Evolutionary conservation across 768 basidiomycete genomes (phyloP).

Genomic region (Panaeolus cyanescens): DNA sequence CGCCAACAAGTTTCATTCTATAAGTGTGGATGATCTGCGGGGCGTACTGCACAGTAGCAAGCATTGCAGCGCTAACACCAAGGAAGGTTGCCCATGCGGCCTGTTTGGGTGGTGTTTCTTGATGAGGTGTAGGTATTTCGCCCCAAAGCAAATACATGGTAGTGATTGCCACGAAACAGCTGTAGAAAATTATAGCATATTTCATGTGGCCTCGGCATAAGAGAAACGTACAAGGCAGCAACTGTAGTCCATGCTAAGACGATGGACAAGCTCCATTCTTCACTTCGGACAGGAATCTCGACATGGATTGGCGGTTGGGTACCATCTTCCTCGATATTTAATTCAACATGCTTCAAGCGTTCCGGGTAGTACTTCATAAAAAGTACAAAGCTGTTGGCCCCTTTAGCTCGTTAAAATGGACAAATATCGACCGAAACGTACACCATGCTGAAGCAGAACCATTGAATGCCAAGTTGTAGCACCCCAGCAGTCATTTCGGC

Average conservation of each 20-base stretch:
- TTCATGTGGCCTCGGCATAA: too few species aligned
- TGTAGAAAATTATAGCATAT: too few species aligned
- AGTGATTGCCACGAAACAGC: constrained; percentile 55
- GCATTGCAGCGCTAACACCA: constrained; percentile 75
- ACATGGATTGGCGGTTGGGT: constrained; percentile 38
- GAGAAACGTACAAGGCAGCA: constrained; percentile 67
- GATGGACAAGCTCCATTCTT: constrained; percentile 81
- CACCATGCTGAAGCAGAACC: constrained; percentile 85
- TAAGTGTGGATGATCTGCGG: constrained; percentile 89
- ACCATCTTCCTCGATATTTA: constrained; percentile 18
- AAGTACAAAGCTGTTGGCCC: constrained; percentile 68
- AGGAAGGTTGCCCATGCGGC: constrained; percentile 81
- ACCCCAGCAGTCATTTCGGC: constrained; percentile 82
- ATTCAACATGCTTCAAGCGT: constrained; percentile 66
- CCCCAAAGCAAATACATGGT: constrained; percentile 63
- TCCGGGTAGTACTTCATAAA: constrained; percentile 92
- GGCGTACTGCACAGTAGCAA: constrained; percentile 84
- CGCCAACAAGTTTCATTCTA: constrained; percentile 78
- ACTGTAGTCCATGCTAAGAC: constrained; percentile 70
- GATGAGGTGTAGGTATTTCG: constrained; percentile 33
- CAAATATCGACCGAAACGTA: constrained; percentile 37
- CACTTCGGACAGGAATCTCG: constrained; percentile 53
- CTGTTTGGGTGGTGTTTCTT: constrained; percentile 33
- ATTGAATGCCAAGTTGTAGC: constrained; percentile 79
- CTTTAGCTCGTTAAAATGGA: neutral